A percentile compares a stretch with the other conserved stretches of the same genome.
phyloP scores from a whole-genome alignment of 768 basidiomycete genomes.

The Podaxis carcinomalis region DNA sequence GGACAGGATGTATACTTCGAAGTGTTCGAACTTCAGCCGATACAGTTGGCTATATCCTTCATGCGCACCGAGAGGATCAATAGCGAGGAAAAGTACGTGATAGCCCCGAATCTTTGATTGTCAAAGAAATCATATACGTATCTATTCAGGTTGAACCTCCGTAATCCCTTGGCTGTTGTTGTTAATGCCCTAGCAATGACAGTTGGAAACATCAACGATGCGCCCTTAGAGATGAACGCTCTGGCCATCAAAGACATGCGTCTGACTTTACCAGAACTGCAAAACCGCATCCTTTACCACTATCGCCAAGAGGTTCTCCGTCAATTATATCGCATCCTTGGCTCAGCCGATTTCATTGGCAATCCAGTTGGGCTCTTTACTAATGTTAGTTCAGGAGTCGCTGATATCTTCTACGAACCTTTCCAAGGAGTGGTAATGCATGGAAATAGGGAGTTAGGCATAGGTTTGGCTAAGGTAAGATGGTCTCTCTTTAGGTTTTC shows the following conservation, averaged over 20 bases:
- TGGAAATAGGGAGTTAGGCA: slow-evolving; percentile 90
- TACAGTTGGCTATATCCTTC: slow-evolving; percentile 89
- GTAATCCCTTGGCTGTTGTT: slow-evolving; percentile 90
- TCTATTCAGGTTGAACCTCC: slow-evolving; percentile 57
- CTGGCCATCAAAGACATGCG: slow-evolving; percentile 94
- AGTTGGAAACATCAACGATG: slow-evolving; percentile 94
- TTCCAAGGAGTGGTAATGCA: slow-evolving; percentile 96
- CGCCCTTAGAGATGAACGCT: slow-evolving; percentile 90
- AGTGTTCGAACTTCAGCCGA: slow-evolving; percentile 90
- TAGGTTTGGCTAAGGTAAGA: slow-evolving; percentile 86
- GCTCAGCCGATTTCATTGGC: slow-evolving; percentile 96
- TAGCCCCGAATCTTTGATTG: neutral
- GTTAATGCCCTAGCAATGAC: slow-evolving; percentile 96
- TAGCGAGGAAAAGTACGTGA: slow-evolving; percentile 83
- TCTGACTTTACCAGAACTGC: slow-evolving; percentile 77
- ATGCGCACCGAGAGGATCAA: slow-evolving; percentile 95
- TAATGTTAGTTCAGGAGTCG: slow-evolving; percentile 96
- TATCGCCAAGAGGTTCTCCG: slow-evolving; percentile 92
- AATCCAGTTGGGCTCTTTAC: slow-evolving; percentile 97
- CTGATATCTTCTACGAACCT: slow-evolving; percentile 98
- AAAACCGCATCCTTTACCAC: slow-evolving; percentile 82
- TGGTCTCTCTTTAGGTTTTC: neutral
- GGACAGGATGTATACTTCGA: slow-evolving; percentile 94
- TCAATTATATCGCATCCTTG: slow-evolving; percentile 93
- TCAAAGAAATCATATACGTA: neutral